Evolutionary conservation across 192 early-diverging fungal species (phyloP).

Genomic region (Helicostylum pulchrum): DNA sequence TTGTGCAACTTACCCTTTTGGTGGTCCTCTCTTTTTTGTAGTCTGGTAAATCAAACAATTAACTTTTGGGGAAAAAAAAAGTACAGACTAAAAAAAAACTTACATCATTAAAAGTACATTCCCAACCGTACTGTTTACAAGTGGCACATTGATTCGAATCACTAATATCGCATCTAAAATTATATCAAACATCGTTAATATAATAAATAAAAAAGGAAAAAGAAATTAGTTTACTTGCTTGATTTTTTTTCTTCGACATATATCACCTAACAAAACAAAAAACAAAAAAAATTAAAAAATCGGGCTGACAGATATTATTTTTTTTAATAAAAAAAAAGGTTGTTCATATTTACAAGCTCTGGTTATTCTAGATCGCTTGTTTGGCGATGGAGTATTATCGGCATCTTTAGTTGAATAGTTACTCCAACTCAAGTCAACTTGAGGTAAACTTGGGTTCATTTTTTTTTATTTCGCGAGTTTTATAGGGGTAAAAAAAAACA

Average conservation of each 20-base stretch:
- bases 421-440: too few species aligned
- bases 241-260: conserved; percentile 33
- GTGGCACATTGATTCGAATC: conserved; percentile 18
- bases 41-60: conserved; percentile 4
- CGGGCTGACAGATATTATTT: neutral
- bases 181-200: neutral
- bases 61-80: too few species aligned
- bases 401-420: too few species aligned
- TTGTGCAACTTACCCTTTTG: conserved; percentile 28
- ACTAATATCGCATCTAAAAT: conserved; percentile 27
- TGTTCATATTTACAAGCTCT: conserved; percentile 23
- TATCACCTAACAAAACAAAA: conserved; percentile 22
- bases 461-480: too few species aligned
- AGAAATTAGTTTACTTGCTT: conserved; percentile 17
- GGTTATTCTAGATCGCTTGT: conserved; percentile 21
- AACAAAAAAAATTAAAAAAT: too few species aligned
- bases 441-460: too few species aligned
- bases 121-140: conserved; percentile 30
- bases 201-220: neutral
- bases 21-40: conserved; percentile 31
- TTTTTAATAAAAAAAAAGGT: neutral
- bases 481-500: too few species aligned
- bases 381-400: neutral
- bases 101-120: conserved; percentile 37
- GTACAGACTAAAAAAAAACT: neutral